Evolutionary conservation across 106 monocot genomes (phyloP).

Genomic region (Acorus calamus): DNA sequence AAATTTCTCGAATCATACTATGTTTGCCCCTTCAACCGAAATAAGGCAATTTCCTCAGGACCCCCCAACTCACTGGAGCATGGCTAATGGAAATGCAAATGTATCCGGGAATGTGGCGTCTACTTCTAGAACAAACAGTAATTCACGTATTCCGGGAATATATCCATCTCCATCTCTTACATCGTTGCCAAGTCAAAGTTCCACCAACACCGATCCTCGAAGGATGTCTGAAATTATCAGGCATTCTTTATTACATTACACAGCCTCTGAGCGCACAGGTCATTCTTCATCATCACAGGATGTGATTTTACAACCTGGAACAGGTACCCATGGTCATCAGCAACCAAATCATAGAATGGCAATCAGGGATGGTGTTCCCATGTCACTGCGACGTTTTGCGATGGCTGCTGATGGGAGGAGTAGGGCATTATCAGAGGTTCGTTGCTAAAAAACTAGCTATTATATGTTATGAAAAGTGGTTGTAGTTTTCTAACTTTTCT

Average conservation of each 20-base stretch:
- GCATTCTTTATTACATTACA: slow-evolving; percentile 9
- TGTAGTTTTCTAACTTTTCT: too few relatives aligned
- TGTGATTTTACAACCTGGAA: slow-evolving; percentile 12
- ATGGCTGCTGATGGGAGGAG: slow-evolving; percentile 46
- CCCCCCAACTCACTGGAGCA: slow-evolving; percentile 30
- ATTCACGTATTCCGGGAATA: slow-evolving; percentile 4
- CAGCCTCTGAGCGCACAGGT: slow-evolving; percentile 24
- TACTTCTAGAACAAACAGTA: slow-evolving; percentile 24
- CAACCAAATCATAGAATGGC: slow-evolving; percentile 33
- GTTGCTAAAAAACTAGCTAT: not conserved
- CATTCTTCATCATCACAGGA: slow-evolving; percentile 23
- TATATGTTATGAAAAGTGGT: too few relatives aligned
- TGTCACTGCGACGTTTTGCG: slow-evolving; percentile 30
- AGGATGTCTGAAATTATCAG: slow-evolving; percentile 27
- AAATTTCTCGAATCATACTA: slow-evolving; percentile 9
- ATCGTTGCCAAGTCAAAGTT: slow-evolving; percentile 30
- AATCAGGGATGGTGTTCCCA: slow-evolving; percentile 35
- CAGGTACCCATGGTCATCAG: slow-evolving; percentile 18
- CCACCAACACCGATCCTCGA: slow-evolving; percentile 15
- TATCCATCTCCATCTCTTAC: slow-evolving; percentile 20
- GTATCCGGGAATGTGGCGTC: slow-evolving; percentile 18
- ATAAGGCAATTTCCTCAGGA: slow-evolving; percentile 27
- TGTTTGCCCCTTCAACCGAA: slow-evolving; percentile 18
- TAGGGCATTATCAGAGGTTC: slow-evolving; percentile 57
- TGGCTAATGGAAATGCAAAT: slow-evolving; percentile 16